Evolutionary conservation across 352 stramenopile genomes (phyloP).

Genomic region (Globisporangium heterothallicum): DNA sequence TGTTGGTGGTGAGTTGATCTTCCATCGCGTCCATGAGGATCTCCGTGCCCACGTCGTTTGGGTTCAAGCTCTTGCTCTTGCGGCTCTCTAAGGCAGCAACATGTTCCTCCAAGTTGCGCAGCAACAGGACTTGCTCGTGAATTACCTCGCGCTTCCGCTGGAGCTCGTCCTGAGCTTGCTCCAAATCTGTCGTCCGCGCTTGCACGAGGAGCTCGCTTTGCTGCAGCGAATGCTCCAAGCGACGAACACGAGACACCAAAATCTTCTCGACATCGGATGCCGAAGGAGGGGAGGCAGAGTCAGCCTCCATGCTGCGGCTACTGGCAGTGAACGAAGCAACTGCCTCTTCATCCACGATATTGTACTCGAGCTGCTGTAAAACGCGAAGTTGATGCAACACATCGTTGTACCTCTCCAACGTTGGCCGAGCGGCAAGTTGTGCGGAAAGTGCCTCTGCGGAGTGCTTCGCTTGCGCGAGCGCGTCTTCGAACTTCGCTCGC

Average conservation of each 20-base stretch:
- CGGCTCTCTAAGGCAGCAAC: constrained; percentile 55
- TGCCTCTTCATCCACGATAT: constrained; percentile 71
- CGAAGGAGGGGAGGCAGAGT: constrained; percentile 7
- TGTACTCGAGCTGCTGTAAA: constrained; percentile 90
- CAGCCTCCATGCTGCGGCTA: neutral
- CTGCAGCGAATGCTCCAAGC: constrained; percentile 63
- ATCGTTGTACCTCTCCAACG: constrained; percentile 80
- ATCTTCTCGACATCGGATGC: constrained; percentile 53
- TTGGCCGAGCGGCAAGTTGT: constrained; percentile 64
- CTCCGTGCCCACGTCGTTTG: constrained; percentile 48
- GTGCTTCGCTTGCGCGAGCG: constrained; percentile 24
- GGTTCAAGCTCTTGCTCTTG: constrained; percentile 18
- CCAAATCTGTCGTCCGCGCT: constrained; percentile 25
- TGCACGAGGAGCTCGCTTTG: constrained; percentile 50
- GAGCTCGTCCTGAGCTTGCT: constrained; percentile 26
- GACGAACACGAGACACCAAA: constrained; percentile 56
- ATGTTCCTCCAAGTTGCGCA: constrained; percentile 62
- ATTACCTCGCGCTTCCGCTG: constrained; percentile 32
- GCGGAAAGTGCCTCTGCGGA: constrained; percentile 26
- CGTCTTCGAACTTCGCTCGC: constrained; percentile 24
- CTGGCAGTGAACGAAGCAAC: neutral
- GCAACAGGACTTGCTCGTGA: constrained; percentile 39
- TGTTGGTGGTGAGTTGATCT: constrained; percentile 41
- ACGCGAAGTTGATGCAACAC: constrained; percentile 89
- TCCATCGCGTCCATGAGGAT: constrained; percentile 74